phyloP scores from a whole-genome alignment of 306 rosid species.

The Cicer chorassanicum region DNA sequence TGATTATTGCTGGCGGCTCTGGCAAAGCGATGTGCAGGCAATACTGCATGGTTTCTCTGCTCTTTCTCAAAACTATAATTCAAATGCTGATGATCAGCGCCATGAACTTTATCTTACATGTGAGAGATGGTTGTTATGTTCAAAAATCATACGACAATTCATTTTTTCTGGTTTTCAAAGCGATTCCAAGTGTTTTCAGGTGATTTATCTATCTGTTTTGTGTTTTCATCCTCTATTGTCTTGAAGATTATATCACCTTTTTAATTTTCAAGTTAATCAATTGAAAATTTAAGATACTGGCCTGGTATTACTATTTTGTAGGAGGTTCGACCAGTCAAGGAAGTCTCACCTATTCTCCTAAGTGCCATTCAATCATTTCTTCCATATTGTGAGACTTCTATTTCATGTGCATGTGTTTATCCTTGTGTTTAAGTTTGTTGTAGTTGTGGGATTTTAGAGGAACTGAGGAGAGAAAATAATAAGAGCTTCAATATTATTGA shows the following conservation, averaged over 20 bases:
- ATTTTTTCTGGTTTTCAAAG: conserved; percentile 89
- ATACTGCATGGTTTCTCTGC: conserved; percentile 80
- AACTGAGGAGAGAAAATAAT: no score
- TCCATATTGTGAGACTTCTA: conserved; percentile 80
- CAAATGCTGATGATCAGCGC: conserved; percentile 68
- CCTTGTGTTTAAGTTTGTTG: conserved; percentile 14
- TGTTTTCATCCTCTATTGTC: conserved; percentile 34
- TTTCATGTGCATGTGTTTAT: conserved; percentile 32
- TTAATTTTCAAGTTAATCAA: conserved; percentile 20
- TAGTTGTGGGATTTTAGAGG: no score
- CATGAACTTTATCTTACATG: conserved; percentile 80
- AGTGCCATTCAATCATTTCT: conserved; percentile 88
- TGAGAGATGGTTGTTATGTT: conserved; percentile 94
- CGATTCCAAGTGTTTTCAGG: conserved; percentile 90
- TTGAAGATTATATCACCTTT: conserved; percentile 25
- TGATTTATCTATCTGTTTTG: conserved; percentile 40
- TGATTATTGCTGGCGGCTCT: conserved; percentile 93
- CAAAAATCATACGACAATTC: conserved; percentile 84
- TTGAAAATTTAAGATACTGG: conserved; percentile 1
- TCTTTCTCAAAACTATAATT: conserved; percentile 66
- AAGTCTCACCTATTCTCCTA: conserved; percentile 83
- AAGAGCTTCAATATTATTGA: no score
- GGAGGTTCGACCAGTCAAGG: conserved; percentile 93
- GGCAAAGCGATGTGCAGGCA: conserved; percentile 90
- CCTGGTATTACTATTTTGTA: conserved; percentile 50